A percentile compares a stretch with the other conserved stretches of the same genome.
Evolutionary conservation across 805 yeast genomes (phyloP).

Genomic region (Teunomyces cretensis): DNA sequence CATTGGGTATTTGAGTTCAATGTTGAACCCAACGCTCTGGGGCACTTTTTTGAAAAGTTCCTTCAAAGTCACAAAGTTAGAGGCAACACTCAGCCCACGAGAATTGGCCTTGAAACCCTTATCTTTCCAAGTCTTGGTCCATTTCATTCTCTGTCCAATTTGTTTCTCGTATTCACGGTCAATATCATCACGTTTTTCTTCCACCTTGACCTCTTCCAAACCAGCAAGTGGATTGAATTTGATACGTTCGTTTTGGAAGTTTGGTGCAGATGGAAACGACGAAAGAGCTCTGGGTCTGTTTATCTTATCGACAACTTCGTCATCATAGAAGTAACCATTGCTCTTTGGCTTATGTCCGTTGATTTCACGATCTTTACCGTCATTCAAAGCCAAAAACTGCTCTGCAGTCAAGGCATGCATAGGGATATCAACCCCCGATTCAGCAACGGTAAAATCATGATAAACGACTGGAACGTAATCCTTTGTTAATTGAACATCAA

Average conservation of each 20-base stretch:
- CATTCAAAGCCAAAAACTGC: slow-evolving; percentile 69
- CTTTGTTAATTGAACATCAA: slow-evolving; percentile 92
- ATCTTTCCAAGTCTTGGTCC: slow-evolving; percentile 84
- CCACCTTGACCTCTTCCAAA: slow-evolving; percentile 8
- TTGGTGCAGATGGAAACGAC: slow-evolving; percentile 36
- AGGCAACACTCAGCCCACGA: slow-evolving; percentile 85
- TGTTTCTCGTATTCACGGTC: slow-evolving; percentile 40
- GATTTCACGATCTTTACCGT: slow-evolving; percentile 11
- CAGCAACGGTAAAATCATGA: slow-evolving; percentile 93
- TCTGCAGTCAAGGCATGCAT: slow-evolving; percentile 91
- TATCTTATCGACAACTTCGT: slow-evolving; percentile 31
- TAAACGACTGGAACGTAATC: slow-evolving; percentile 90
- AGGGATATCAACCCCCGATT: slow-evolving; percentile 93
- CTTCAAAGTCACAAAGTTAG: slow-evolving; percentile 84
- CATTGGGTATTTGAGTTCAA: slow-evolving; percentile 95
- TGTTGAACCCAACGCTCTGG: slow-evolving; percentile 82
- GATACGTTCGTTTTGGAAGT: slow-evolving; percentile 15
- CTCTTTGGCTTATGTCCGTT: slow-evolving; percentile 6
- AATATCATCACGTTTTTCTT: slow-evolving; percentile 25
- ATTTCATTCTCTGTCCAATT: slow-evolving; percentile 65
- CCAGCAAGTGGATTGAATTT: slow-evolving; percentile 5
- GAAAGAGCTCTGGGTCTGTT: slow-evolving; percentile 39
- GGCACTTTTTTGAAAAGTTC: slow-evolving; percentile 85
- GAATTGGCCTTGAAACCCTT: slow-evolving; percentile 91
- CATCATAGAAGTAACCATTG: slow-evolving; percentile 31